phyloP scores from a whole-genome alignment of 371 early-diverging fungal genomes.

The Batrachochytrium dendrobatidis region DNA sequence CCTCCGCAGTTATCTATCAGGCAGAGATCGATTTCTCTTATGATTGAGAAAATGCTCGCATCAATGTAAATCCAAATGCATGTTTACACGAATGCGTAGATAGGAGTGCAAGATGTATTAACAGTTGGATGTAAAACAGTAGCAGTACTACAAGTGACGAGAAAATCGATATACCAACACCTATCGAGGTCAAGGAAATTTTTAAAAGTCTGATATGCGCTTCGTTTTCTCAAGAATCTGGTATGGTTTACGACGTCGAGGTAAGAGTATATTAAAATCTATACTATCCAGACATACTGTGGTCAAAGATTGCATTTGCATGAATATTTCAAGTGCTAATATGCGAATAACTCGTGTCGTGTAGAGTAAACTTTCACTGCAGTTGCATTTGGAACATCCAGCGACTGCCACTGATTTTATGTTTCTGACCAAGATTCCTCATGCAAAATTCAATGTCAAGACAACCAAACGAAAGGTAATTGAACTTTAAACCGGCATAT shows the following conservation, averaged over 20 bases:
- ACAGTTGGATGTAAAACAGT: neutral
- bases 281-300: neutral
- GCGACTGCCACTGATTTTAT: conserved; percentile 53
- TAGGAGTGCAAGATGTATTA: neutral
- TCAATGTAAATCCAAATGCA: neutral
- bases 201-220: conserved; percentile 17
- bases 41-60: conserved; percentile 5
- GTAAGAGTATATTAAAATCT: conserved; percentile 7
- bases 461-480: conserved; percentile 48
- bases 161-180: too few species aligned
- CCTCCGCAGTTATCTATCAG: conserved; percentile 28
- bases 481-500: neutral
- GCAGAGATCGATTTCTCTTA: conserved; percentile 10
- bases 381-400: conserved; percentile 49
- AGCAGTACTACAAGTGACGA: too few species aligned
- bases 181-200: conserved; percentile 36
- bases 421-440: conserved; percentile 54
- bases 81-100: neutral
- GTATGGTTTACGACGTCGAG: conserved; percentile 12
- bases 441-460: conserved; percentile 53
- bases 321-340: neutral
- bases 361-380: conserved; percentile 52
- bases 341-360: neutral
- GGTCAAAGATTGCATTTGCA: neutral
- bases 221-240: conserved; percentile 7